phyloP scores from a whole-genome alignment of 1,284 basidiomycete species.

The Ustilago xerochloae region DNA sequence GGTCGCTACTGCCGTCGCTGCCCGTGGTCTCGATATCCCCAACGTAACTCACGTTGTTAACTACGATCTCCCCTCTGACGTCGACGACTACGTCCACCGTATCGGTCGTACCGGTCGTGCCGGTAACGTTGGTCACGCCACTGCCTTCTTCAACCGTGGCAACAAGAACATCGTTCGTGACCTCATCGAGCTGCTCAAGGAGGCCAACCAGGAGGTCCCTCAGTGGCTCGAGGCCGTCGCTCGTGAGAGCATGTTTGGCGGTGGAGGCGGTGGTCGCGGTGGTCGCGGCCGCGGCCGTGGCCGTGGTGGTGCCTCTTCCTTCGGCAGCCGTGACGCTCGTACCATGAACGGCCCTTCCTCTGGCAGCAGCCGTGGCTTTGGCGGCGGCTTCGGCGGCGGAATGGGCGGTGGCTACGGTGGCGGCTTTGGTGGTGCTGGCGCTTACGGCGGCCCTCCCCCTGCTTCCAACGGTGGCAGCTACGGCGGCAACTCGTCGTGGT shows the following conservation, averaged over 20 bases:
- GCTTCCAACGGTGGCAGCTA: constrained; percentile 52
- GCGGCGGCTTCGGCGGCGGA: constrained; percentile 55
- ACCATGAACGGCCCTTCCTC: constrained; percentile 55
- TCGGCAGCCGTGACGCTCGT: constrained; percentile 67
- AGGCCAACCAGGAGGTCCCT: constrained; percentile 96
- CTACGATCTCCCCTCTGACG: constrained; percentile 98
- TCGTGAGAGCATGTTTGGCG: constrained; percentile 81
- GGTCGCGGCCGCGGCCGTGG: constrained; percentile 75
- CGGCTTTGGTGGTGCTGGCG: constrained; percentile 29
- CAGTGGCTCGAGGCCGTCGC: constrained; percentile 89
- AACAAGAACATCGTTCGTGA: constrained; percentile 83
- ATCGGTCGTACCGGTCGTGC: constrained; percentile 97
- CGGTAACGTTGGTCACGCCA: constrained; percentile 95
- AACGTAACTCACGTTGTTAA: constrained; percentile 99
- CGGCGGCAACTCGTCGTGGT: constrained; percentile 53
- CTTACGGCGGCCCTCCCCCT: constrained; percentile 50
- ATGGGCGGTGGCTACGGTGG: constrained; percentile 46
- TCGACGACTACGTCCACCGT: constrained; percentile 76
- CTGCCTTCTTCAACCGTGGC: constrained; percentile 71
- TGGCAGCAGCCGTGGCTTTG: constrained; percentile 53
- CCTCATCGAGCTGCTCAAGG: constrained; percentile 89
- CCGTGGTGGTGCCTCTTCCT: constrained; percentile 69
- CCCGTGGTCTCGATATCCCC: constrained; percentile 98
- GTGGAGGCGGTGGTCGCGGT: constrained; percentile 73
- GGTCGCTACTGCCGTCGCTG: constrained; percentile 97